Base-by-base conservation (phyloP, 345 rosid species). In the Microcos paniculata region DNA sequence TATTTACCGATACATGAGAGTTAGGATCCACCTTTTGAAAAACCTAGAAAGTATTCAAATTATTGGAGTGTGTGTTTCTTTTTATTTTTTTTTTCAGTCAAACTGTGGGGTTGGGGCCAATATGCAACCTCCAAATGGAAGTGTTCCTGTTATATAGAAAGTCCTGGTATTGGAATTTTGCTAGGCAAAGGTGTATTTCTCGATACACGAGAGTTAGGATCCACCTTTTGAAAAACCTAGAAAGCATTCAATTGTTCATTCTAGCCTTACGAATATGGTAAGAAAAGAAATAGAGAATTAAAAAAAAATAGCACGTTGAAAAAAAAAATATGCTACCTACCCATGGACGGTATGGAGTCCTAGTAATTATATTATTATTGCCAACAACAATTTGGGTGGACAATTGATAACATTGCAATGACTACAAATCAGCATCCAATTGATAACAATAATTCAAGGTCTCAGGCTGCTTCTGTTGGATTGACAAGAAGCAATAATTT, bases 71-170 rank as follows among this genome's bases (percentile, higher is more conserved):
- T n/a, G n/a, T n/a, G n/a, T n/a, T n/a, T n/a, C n/a, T n/a, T n/a
- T n/a, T 75, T 76, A n/a, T n/a, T n/a, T 19, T 31, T 75, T n/a
- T 76, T 72, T 84, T 82, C 73, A 85, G 89, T 84, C 52, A 67
- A 85, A 77, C 45, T 84, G 28, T n/a, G n/a, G n/a, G n/a, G n/a
- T 55, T 77, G 23, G 82, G 82, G 63, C 75, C 82, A 53, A 40
- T n/a, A n/a, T 75, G 80, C 87, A 84, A 76, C 87, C 80, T 67
- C 75, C 83, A 51, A 84, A 75, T 45, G 91, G 86, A 78, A 85
- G 85, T 68, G 87, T 87, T 78, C 88, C 81, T 24, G 87, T 84
- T 80, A 77, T 82, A 78, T 88, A 88, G 88, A 80, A 38, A 73
- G 78, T 70, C 74, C 51, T 21, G 43, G 64, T 35, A 56, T 26